Percentiles rank a stretch among this genome's conserved stretches.
Evolutionary conservation across 169 alveolate species (phyloP).

Genomic region (Cryptosporidium baileyi): DNA sequence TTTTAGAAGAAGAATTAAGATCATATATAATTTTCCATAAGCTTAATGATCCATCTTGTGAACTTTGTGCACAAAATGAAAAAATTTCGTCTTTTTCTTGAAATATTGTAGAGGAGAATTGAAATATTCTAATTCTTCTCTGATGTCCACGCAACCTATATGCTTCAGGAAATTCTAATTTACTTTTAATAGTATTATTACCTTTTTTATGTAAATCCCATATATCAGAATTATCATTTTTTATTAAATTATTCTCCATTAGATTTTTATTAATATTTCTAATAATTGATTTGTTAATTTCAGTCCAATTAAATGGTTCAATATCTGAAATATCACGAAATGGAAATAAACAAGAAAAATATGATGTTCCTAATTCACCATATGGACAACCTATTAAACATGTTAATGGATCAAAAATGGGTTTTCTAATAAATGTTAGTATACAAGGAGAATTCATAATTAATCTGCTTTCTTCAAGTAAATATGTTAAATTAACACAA

Average conservation of each 20-base stretch:
- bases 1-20: not conserved
- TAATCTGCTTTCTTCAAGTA: slow-evolving; percentile 49
- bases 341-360: slow-evolving; percentile 57
- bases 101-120: slow-evolving; percentile 24
- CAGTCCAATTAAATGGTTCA: slow-evolving; percentile 44
- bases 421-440: slow-evolving; percentile 55
- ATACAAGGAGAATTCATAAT: slow-evolving; percentile 58
- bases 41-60: slow-evolving; percentile 61
- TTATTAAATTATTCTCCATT: not conserved
- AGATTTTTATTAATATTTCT: not conserved
- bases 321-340: slow-evolving; percentile 31
- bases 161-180: slow-evolving; percentile 35
- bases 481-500: not conserved
- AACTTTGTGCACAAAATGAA: slow-evolving; percentile 54
- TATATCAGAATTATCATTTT: not conserved
- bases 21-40: slow-evolving; percentile 65
- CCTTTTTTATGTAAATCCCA: slow-evolving; percentile 39
- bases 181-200: not conserved
- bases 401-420: slow-evolving; percentile 48
- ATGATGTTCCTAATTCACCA: slow-evolving; percentile 65
- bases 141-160: slow-evolving; percentile 57
- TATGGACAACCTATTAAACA: slow-evolving; percentile 65
- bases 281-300: not conserved
- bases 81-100: slow-evolving; percentile 36
- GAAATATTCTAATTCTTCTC: slow-evolving; percentile 40